phyloP scores from a whole-genome alignment of 768 basidiomycete species.

The Amanita pallidorosea region DNA sequence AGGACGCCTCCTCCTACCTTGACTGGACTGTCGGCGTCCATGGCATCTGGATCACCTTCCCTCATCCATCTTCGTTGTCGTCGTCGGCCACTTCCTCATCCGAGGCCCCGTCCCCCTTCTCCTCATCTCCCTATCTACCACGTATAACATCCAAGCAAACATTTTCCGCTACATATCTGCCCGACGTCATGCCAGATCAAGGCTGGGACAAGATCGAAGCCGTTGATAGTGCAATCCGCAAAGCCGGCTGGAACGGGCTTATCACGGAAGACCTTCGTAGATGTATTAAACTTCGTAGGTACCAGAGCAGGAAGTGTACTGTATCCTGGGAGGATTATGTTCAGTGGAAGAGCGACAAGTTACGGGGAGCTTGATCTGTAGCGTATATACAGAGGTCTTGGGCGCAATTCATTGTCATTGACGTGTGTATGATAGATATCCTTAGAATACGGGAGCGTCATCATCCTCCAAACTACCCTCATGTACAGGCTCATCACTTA shows the following conservation, averaged over 20 bases:
- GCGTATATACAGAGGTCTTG: background rate
- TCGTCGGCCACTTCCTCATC: slow-evolving; percentile 35
- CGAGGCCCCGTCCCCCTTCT: slow-evolving; percentile 58
- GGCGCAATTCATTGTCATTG: background rate
- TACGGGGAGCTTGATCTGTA: slow-evolving; percentile 8
- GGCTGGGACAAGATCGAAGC: slow-evolving; percentile 91
- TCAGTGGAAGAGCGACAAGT: slow-evolving; percentile 48
- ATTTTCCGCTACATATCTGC: slow-evolving; percentile 85
- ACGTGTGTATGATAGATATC: background rate
- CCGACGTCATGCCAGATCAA: slow-evolving; percentile 86
- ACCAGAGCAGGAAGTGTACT: slow-evolving; percentile 63
- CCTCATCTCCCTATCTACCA: slow-evolving; percentile 52
- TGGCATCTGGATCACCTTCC: slow-evolving; percentile 84
- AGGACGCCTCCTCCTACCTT: slow-evolving; percentile 72
- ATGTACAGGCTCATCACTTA: background rate
- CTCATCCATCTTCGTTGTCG: slow-evolving; percentile 58
- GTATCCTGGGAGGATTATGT: slow-evolving; percentile 72
- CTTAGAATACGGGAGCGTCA: background rate
- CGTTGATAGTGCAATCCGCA: slow-evolving; percentile 83
- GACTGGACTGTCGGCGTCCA: slow-evolving; percentile 92
- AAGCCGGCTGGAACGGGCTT: slow-evolving; percentile 80
- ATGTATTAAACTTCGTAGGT: slow-evolving; percentile 66
- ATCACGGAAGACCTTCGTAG: slow-evolving; percentile 78
- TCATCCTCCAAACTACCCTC: background rate
- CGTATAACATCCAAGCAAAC: slow-evolving; percentile 42